Base-by-base conservation (phyloP, 306 rosid genomes). In the barrel medic (Medicago truncatula) region DNA sequence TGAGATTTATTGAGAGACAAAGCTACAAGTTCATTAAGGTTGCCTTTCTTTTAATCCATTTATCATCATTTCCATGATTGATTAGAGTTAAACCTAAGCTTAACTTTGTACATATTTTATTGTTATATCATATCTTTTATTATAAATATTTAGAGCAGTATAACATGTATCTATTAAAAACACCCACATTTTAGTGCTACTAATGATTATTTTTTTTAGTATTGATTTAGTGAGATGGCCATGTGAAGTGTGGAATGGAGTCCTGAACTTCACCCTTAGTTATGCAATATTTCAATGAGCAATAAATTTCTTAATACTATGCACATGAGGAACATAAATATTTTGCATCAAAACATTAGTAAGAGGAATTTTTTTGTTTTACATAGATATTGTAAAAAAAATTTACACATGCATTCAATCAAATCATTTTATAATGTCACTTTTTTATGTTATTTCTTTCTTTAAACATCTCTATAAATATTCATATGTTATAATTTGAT, bases 51-150 rank as follows among this genome's bases (percentile, higher is more conserved):
- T 64, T 34, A 64, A 70, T 63, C 62, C 70, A 16, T 39, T 28
- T 46, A 36, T 67, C 85, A 82, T 77, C 79, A 82, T 77, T 77
- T 73, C 46, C 71, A 77, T 72, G 67, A 77, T 47, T 72, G 65
- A 40, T 68, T 28, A 8, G 46, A 18, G 39, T 68, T 47, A 63
- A 63, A 38, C 53, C 43, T 71, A 65, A 71, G 82, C 50, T 72
- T 79, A 78, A 77, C 47, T 25, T 56, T 44, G 0, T 63, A 9
- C 71, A 76, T 66, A 34, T 53, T 76, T 57, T 71, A 71, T 56
- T 13, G 21, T 58, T n/a, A 64, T 34, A 54, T 11, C 65, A 44
- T 53, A 71, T 15, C 66, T 64, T 58, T 58, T 47, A 57, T 39
- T 47, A 18, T 66, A 66, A 82, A 67, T 41, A 77, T 67, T 65